Evolutionary conservation across 73 alveolate species (phyloP).

Genomic region (Tetrahymena borealis): DNA sequence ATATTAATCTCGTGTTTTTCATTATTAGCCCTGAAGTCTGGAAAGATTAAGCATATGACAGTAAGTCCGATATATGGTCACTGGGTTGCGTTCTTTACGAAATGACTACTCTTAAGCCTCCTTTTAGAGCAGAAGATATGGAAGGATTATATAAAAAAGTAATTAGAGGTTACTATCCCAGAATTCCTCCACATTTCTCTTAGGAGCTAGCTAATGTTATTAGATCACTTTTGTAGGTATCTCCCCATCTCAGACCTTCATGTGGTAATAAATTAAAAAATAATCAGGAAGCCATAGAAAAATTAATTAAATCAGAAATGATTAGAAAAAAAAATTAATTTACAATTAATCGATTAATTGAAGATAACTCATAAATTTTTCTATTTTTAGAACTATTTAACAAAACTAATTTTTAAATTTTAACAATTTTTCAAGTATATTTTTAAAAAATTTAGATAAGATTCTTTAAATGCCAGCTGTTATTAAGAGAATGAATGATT

Average conservation of each 20-base stretch:
- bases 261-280: conserved; percentile 52
- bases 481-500: conserved; percentile 46
- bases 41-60: conserved; percentile 62
- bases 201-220: conserved; percentile 61
- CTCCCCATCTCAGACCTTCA: conserved; percentile 63
- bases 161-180: conserved; percentile 65
- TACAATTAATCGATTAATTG: too few species aligned
- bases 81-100: conserved; percentile 71
- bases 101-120: conserved; percentile 63
- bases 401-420: too few species aligned
- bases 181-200: conserved; percentile 53
- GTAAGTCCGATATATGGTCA: conserved; percentile 72
- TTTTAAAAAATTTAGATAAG: conserved; percentile 33
- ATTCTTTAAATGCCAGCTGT: conserved; percentile 48
- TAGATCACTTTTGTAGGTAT: conserved; percentile 44
- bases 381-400: too few species aligned
- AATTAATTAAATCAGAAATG: too few species aligned
- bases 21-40: conserved; percentile 54
- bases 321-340: too few species aligned
- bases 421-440: too few species aligned
- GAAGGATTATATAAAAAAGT: conserved; percentile 69
- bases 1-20: too few species aligned
- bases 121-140: conserved; percentile 75
- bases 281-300: too few species aligned
- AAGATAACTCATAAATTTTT: too few species aligned